A percentile compares a stretch with the other conserved stretches of the same genome.
Conservation (phyloP, 352 stramenopile species). For the Globisporangium uncinulatum region DNA sequence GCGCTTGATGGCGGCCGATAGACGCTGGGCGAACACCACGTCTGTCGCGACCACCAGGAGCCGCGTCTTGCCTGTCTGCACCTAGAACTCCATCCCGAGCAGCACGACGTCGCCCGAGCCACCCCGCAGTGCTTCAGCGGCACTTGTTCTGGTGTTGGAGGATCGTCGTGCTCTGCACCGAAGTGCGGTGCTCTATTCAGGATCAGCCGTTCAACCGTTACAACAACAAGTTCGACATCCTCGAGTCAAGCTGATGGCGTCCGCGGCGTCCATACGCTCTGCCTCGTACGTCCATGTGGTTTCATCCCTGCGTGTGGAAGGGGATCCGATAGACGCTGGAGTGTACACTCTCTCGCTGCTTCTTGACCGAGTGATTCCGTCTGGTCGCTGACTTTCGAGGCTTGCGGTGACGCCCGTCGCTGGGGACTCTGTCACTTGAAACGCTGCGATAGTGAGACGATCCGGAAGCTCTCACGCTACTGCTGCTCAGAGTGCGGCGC, state of each 20-base stretch:
- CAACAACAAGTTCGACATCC: neutral
- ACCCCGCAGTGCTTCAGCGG: too few relatives aligned
- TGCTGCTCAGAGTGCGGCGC: constrained; percentile 51
- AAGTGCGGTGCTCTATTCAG: neutral
- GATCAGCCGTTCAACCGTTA: neutral
- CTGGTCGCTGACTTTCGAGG: neutral
- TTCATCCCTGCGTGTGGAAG: too few relatives aligned
- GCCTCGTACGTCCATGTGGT: constrained; percentile 13
- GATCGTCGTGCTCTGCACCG: neutral
- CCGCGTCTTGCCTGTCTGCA: constrained; percentile 58
- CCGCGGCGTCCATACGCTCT: neutral
- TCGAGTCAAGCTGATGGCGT: neutral
- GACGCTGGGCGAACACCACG: constrained; percentile 41
- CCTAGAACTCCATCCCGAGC: constrained; percentile 51
- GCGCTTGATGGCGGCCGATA: constrained; percentile 46
- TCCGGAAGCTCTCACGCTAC: constrained; percentile 57
- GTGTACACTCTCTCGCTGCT: neutral
- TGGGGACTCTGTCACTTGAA: neutral
- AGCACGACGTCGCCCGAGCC: constrained; percentile 42
- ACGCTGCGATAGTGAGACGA: constrained; percentile 16
- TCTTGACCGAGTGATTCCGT: neutral
- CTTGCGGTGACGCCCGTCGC: too few relatives aligned
- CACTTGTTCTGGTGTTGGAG: too few relatives aligned
- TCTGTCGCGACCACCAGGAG: constrained; percentile 56
- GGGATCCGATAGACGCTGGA: too few relatives aligned